Conservation (phyloP, 495 filamentous ascomycete genomes). For the Aspergillus bridgeri region DNA sequence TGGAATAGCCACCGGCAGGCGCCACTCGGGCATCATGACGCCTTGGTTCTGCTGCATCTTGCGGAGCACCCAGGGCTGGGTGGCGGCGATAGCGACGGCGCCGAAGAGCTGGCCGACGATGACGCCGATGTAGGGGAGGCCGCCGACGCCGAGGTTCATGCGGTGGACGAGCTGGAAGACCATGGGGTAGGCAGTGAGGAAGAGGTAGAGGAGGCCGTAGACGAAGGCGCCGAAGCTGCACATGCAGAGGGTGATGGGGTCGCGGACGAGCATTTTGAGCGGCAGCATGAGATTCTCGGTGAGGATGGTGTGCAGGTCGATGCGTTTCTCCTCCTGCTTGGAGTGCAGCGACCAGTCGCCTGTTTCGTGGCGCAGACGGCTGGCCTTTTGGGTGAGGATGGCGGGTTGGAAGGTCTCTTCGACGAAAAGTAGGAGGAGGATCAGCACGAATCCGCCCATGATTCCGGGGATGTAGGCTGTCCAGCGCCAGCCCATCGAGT, state of each 20-base stretch:
- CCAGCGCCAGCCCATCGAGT: slow-evolving; percentile 24
- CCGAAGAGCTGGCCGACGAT: slow-evolving; percentile 50
- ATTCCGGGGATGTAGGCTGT: slow-evolving; percentile 20
- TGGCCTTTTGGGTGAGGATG: slow-evolving; percentile 60
- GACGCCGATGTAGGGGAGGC: slow-evolving; percentile 56
- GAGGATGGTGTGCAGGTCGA: slow-evolving; percentile 31
- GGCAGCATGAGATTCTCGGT: slow-evolving; percentile 35
- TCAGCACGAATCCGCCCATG: slow-evolving; percentile 10
- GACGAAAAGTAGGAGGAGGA: slow-evolving; percentile 40
- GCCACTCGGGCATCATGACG: slow-evolving; percentile 53
- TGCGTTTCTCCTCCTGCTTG: slow-evolving; percentile 32
- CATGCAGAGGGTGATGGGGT: slow-evolving; percentile 71
- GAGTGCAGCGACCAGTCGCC: slow-evolving; percentile 42
- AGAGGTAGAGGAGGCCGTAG: slow-evolving; percentile 59
- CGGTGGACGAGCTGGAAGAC: slow-evolving; percentile 51
- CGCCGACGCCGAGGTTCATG: slow-evolving; percentile 44
- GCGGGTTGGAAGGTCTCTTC: slow-evolving; percentile 66
- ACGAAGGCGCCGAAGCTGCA: slow-evolving; percentile 56
- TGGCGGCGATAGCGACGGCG: slow-evolving; percentile 34
- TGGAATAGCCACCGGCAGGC: slow-evolving; percentile 49
- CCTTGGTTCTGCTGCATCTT: slow-evolving; percentile 33
- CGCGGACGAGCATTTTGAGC: slow-evolving; percentile 61
- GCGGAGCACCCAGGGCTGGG: slow-evolving; percentile 4
- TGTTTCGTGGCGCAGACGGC: slow-evolving; percentile 57
- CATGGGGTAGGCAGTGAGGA: slow-evolving; percentile 53